These are phyloP conservation scores for Saraca asoca DNA, from an alignment of 331 rosid species.

Conservation along the genomic window DNA sequence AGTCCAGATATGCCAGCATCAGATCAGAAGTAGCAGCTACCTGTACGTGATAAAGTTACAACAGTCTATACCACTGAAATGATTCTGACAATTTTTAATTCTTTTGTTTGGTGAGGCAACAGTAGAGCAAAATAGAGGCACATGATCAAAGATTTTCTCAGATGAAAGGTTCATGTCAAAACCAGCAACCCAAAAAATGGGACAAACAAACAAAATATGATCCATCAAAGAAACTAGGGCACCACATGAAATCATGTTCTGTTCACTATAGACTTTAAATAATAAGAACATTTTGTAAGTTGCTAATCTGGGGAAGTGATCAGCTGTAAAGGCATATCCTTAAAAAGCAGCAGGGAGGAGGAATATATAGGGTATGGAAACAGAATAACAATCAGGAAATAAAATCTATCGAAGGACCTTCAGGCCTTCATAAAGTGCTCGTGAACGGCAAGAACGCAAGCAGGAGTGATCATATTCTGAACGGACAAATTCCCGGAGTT, in stretches of 20 bases:
- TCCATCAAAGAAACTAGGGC: neutral
- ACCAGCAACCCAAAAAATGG: neutral
- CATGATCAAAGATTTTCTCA: neutral
- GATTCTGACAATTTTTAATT: conserved; percentile 25
- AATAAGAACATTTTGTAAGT: too few relatives aligned
- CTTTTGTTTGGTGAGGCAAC: conserved; percentile 1
- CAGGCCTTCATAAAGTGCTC: conserved; percentile 95
- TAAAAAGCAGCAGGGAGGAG: neutral
- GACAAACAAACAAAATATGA: neutral
- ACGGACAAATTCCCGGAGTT: conserved; percentile 87
- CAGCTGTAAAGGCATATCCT: neutral
- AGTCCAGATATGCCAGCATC: conserved; percentile 90
- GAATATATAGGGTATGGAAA: neutral
- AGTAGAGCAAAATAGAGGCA: conserved; percentile 7
- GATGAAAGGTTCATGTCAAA: neutral
- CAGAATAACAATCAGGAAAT: conserved; percentile 22
- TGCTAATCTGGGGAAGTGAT: neutral
- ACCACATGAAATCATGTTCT: neutral
- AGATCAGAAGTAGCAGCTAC: conserved; percentile 95
- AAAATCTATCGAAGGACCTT: conserved; percentile 68
- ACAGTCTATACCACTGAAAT: neutral
- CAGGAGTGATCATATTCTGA: conserved; percentile 98
- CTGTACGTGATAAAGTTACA: conserved; percentile 42
- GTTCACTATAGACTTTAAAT: neutral
- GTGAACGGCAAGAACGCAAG: conserved; percentile 91